Evolutionary conservation across 225 moss, liverwort and hornwort genomes (phyloP), one percentile per base, ranked within the genome.

Genomic region (Neckera pumila): DNA sequence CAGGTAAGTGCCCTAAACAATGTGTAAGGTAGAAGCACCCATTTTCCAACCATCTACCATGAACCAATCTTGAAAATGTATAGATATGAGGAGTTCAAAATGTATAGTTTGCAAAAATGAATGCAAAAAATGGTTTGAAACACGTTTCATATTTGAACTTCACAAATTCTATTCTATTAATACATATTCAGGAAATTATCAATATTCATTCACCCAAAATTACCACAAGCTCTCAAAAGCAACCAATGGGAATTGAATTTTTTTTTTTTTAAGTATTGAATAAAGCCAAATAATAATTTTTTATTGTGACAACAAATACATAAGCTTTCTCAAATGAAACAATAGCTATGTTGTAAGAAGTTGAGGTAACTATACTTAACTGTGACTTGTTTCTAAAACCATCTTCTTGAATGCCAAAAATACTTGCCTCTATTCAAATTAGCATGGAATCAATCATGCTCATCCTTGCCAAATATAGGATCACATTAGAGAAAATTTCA

Each of bases 1-100:
- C 3, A 1, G 0, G 0, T 4, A 67, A 38, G 22, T 0, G 4
- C n/a, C 22, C 12, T n/a, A 9, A 34, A 65, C 34, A 65, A 34
- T 65, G 34, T 34, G 19, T 36, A 4, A 40, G 16, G 16, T 42
- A 71, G 43, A 72, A 72, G 71, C 15, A 71, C 16, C 15, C 16
- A 43, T 43, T 71, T 71, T 1, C 25, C 8, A 42, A 43, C 14
- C 25, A 42, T 16, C 43, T 27, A 43, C 0, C 18, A 0, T 5
- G 27, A 16, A 17, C 5, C 10, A 27, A 72, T 72, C 27, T 17
- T 43, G 6, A 16, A 26, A 43, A 43, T 72, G 9, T 42, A 3
- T 70, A 40, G 25, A 14, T 14, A 8, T 25, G 40, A 8, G 3
- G 8, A 70, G 40, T 40, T 2, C 16, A 14, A 25, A 14, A 40